A percentile compares a stretch with the other conserved stretches of the same genome.
Conservation (phyloP, 2,329 filamentous ascomycete species). For the Magnaporthales sp. region DNA sequence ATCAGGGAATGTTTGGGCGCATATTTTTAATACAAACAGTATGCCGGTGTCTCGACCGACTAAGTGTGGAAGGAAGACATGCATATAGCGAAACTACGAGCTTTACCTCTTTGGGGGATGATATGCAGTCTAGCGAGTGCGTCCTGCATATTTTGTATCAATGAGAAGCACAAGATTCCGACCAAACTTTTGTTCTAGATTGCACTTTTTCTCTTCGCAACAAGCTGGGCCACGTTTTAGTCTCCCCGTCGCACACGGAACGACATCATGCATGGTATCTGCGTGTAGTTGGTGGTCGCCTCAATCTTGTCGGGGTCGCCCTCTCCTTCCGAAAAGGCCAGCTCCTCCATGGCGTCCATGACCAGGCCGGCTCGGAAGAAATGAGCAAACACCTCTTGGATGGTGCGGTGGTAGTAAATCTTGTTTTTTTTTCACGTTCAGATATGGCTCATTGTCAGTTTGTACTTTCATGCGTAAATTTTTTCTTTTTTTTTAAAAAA, state of each 20-base stretch:
- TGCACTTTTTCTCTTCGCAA: not conserved
- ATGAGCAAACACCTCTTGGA: slow-evolving; percentile 4
- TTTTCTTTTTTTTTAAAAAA: not conserved
- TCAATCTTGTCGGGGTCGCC: slow-evolving; percentile 17
- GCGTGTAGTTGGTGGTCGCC: slow-evolving; percentile 27
- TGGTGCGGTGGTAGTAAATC: slow-evolving; percentile 9
- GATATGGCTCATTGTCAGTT: not conserved
- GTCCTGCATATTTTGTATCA: not conserved
- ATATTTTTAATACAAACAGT: not conserved
- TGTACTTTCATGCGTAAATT: too few species aligned
- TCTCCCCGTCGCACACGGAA: slow-evolving; percentile 18
- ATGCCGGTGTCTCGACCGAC: not conserved
- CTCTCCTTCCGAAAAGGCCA: slow-evolving; percentile 27
- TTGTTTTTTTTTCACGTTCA: not conserved
- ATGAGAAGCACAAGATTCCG: not conserved
- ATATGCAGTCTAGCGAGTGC: not conserved
- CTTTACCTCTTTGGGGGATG: not conserved
- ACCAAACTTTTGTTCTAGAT: not conserved
- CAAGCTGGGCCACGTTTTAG: not conserved
- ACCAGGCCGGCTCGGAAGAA: slow-evolving; percentile 35
- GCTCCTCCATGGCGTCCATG: slow-evolving; percentile 37
- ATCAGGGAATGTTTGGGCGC: not conserved
- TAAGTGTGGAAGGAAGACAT: not conserved
- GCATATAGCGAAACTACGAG: not conserved
- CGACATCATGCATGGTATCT: slow-evolving; percentile 25